phyloP scores from a whole-genome alignment of 108 stramenopile species.

The Nitzschia inconspicua region DNA sequence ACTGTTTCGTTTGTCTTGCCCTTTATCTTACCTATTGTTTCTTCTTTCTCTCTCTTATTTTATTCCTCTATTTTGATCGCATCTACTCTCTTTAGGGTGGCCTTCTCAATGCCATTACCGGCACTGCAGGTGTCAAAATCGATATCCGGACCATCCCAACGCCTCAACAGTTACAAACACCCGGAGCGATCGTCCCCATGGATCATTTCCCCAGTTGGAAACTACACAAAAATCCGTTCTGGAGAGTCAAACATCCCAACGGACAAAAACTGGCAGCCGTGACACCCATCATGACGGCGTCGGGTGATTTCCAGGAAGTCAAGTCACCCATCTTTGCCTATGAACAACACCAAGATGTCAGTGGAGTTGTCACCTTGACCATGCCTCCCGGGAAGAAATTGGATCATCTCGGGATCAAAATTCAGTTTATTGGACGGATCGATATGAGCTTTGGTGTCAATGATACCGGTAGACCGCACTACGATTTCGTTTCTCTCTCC shows the following conservation, averaged over 20 bases:
- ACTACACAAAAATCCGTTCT: constrained; percentile 76
- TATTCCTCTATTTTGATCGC: neutral
- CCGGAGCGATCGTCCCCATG: constrained; percentile 44
- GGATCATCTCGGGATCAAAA: constrained; percentile 96
- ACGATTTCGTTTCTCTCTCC: constrained; percentile 94
- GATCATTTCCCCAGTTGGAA: constrained; percentile 83
- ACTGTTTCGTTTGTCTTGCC: too few species aligned
- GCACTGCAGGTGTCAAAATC: constrained; percentile 68
- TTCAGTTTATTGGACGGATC: constrained; percentile 96
- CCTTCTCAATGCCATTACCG: constrained; percentile 34
- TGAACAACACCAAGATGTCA: constrained; percentile 67
- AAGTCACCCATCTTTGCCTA: constrained; percentile 39
- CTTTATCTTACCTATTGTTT: neutral
- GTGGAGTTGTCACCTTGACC: constrained; percentile 79
- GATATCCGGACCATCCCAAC: constrained; percentile 40
- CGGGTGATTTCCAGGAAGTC: neutral
- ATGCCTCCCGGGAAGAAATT: constrained; percentile 92
- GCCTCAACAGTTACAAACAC: constrained; percentile 19
- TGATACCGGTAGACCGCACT: constrained; percentile 73
- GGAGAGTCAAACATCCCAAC: constrained; percentile 62
- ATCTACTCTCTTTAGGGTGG: constrained; percentile 35
- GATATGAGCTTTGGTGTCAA: constrained; percentile 86
- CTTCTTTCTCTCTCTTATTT: neutral
- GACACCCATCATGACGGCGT: constrained; percentile 14
- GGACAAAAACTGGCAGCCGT: constrained; percentile 12